Conservation (phyloP, 2,329 filamentous ascomycete species). For the Metarhizium rileyi region DNA sequence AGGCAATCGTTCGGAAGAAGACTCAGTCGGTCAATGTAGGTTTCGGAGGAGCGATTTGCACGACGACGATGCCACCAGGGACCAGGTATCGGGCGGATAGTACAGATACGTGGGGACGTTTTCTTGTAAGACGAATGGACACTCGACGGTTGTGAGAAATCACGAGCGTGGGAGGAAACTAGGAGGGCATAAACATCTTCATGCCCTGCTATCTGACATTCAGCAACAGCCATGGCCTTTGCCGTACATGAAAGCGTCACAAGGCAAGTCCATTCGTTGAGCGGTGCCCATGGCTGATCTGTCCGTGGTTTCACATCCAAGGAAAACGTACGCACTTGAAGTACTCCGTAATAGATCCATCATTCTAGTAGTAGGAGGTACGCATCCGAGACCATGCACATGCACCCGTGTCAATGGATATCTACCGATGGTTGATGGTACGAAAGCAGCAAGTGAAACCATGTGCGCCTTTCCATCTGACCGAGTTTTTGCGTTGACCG, state of each 20-base stretch:
- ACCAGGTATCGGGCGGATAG: neutral
- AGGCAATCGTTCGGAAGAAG: neutral
- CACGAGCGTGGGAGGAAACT: neutral
- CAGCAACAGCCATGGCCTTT: neutral
- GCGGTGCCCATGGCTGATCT: neutral
- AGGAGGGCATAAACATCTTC: neutral
- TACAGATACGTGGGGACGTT: neutral
- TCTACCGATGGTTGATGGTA: too few relatives aligned
- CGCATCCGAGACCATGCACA: too few relatives aligned
- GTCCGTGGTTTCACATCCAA: neutral
- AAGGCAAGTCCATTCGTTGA: neutral
- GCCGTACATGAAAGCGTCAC: neutral
- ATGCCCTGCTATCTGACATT: too few relatives aligned
- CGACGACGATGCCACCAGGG: neutral
- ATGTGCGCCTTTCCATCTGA: too few relatives aligned
- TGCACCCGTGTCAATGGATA: too few relatives aligned
- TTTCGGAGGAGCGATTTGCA: neutral
- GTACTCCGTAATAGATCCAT: too few relatives aligned
- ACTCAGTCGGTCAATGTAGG: neutral
- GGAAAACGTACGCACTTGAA: neutral
- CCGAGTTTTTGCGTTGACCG: too few relatives aligned
- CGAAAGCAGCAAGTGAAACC: too few relatives aligned
- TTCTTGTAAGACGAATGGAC: neutral
- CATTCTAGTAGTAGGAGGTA: too few relatives aligned
- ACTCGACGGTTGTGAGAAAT: neutral